Percentiles rank a stretch among this genome's conserved stretches.
phyloP scores from a whole-genome alignment of 441 rosid species.

The Sinapis alba region DNA sequence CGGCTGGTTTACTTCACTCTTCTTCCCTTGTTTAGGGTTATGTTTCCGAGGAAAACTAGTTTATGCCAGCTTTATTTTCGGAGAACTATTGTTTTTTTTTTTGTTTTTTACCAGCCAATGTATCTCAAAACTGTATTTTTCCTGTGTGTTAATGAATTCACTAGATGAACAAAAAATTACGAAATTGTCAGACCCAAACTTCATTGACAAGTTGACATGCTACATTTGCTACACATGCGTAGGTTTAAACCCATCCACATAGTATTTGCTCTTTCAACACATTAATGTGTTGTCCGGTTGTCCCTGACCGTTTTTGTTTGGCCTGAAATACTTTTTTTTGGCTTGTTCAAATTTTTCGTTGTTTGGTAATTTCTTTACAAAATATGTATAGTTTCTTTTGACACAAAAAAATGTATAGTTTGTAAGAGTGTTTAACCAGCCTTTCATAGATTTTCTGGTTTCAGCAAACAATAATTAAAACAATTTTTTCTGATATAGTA shows the following conservation, averaged over 20 bases:
- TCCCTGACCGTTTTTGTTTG: neutral
- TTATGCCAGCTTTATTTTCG: neutral
- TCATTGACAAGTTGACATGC: neutral
- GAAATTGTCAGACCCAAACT: neutral
- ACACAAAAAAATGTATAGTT: neutral
- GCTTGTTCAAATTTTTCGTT: neutral
- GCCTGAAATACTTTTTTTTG: neutral
- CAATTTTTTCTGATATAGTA: neutral
- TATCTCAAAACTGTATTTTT: neutral
- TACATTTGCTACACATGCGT: neutral
- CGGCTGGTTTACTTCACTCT: neutral
- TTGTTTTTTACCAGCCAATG: neutral
- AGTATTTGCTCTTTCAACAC: constrained; percentile 11
- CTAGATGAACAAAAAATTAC: neutral
- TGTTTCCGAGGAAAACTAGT: neutral
- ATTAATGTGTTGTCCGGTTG: neutral
- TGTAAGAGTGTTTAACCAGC: neutral
- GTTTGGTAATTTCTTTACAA: neutral
- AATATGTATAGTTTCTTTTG: neutral
- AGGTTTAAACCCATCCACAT: neutral
- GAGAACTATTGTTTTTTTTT: neutral
- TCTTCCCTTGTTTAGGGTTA: neutral
- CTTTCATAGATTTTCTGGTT: neutral
- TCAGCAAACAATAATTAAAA: neutral
- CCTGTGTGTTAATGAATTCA: neutral